Percentiles rank a stretch among this genome's conserved stretches.
phyloP scores from a whole-genome alignment of 2,329 filamentous ascomycete genomes.

The Aspergillus japonicus region DNA sequence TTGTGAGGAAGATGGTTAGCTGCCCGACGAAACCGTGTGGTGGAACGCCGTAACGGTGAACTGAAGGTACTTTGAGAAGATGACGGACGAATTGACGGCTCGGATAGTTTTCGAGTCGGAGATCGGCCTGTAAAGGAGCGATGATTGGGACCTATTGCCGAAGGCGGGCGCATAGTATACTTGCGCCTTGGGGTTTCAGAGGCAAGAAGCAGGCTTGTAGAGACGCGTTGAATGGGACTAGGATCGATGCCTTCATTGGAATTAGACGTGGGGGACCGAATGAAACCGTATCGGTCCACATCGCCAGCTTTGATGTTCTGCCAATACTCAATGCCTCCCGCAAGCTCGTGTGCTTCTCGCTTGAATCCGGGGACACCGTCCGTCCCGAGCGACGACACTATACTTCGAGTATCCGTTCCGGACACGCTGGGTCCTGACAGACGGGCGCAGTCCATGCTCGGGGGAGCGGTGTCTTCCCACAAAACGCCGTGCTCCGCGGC shows the following conservation, averaged over 20 bases:
- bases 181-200: slow-evolving; percentile 57
- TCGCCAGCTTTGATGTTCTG: slow-evolving; percentile 58
- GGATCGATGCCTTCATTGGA: slow-evolving; percentile 34
- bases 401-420: slow-evolving; percentile 28
- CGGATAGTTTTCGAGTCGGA: slow-evolving; percentile 42
- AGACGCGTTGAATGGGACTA: slow-evolving; percentile 56
- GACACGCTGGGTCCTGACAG: slow-evolving; percentile 28
- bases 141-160: slow-evolving; percentile 45
- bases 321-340: slow-evolving; percentile 66
- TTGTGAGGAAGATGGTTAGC: slow-evolving; percentile 55
- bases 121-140: slow-evolving; percentile 45
- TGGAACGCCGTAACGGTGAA: slow-evolving; percentile 40
- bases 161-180: slow-evolving; percentile 51
- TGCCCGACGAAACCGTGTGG: slow-evolving; percentile 51
- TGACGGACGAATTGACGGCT: slow-evolving; percentile 45
- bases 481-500: slow-evolving; percentile 40
- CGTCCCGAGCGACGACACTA: slow-evolving; percentile 26
- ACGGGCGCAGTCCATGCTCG: slow-evolving; percentile 30
- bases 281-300: slow-evolving; percentile 67
- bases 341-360: slow-evolving; percentile 56
- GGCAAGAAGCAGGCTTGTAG: slow-evolving; percentile 58
- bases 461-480: slow-evolving; percentile 39
- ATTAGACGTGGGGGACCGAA: slow-evolving; percentile 37
- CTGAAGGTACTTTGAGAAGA: slow-evolving; percentile 49
- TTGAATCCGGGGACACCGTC: slow-evolving; percentile 40